Evolutionary conservation across 495 filamentous ascomycete species (phyloP).

Genomic region (Hypoxylon perforatum): DNA sequence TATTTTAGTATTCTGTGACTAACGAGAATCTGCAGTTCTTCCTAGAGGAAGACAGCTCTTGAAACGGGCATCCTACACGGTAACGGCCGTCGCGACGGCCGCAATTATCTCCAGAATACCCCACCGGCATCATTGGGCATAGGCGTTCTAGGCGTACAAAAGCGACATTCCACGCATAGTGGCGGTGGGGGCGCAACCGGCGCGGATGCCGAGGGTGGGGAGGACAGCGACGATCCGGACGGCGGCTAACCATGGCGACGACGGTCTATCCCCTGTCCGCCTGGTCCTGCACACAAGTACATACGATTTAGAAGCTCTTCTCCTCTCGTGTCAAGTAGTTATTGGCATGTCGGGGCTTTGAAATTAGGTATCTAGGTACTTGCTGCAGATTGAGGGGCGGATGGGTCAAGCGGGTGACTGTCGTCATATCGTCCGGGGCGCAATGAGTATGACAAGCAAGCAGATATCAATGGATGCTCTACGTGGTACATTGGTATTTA

Average conservation of each 20-base stretch:
- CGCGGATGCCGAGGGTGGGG: slow-evolving; percentile 49
- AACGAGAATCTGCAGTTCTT: slow-evolving; percentile 70
- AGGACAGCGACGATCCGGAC: slow-evolving; percentile 59
- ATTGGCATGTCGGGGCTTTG: neutral
- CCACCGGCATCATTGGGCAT: slow-evolving; percentile 53
- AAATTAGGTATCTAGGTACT: neutral
- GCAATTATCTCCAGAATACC: slow-evolving; percentile 43
- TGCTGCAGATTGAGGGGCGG: slow-evolving; percentile 42
- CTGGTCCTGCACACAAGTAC: slow-evolving; percentile 63
- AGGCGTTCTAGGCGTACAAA: slow-evolving; percentile 59
- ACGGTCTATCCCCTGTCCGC: slow-evolving; percentile 63
- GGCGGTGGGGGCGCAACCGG: slow-evolving; percentile 43
- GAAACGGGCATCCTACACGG: slow-evolving; percentile 64
- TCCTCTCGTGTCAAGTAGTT: slow-evolving; percentile 7
- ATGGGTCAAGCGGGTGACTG: slow-evolving; percentile 44
- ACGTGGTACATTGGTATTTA: neutral
- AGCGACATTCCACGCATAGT: slow-evolving; percentile 40
- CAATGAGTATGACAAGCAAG: too few relatives aligned
- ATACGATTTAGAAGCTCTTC: slow-evolving; percentile 11
- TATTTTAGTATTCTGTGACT: slow-evolving; percentile 22
- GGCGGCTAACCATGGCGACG: slow-evolving; percentile 56
- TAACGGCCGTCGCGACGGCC: slow-evolving; percentile 47
- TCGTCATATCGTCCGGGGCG: slow-evolving; percentile 17
- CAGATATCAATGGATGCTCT: neutral
- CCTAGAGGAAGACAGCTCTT: slow-evolving; percentile 82